Base-by-base conservation (phyloP, 257 asterid species). In the Solanum chmielewskii region DNA sequence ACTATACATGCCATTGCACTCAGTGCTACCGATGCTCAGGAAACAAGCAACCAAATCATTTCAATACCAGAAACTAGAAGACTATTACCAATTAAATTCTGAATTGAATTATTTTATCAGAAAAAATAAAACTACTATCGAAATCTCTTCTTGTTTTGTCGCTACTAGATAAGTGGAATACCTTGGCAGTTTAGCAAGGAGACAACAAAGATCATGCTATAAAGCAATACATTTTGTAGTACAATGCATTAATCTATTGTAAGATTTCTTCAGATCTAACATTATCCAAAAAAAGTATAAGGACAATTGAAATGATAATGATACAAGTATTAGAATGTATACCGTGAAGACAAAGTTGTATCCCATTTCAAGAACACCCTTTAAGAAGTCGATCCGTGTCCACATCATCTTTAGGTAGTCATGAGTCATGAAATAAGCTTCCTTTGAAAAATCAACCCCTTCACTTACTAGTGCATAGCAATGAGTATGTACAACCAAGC, bases 341-440 rank as follows among this genome's bases (percentile, higher is more conserved):
- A 92, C 96, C 88, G 93, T 91, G 92, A 92, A 93, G 73, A 93
- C 85, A 84, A 92, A 92, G 80, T 87, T 91, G 87, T 86, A 92
- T 87, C 96, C 95, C 83, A 82, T 27, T 70, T 93, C 92, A 29
- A 92, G 94, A 85, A 93, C 90, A 18, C 33, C 35, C 12, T 81
- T 86, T 3, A 93, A 89, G 77, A 94, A 89, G 83, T 92, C 91
- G 29, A 91, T 86, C 90, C 93, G 88, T 84, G 90, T 89, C 94
- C 95, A 93, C 95, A 93, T 90, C 92, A 93, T 91, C 89, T 86
- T 89, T 60, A 93, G 44, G 86, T 93, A 93, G 66, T 60, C 88
- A 21, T 83, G 87, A 11, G 88, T 66, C 93, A 91, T 92, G 87
- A 89, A 93, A 76, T 86, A 68, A 14, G 92, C 93, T 89, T 89